phyloP scores from a whole-genome alignment of 2,329 filamentous ascomycete species.

The Clarireedia hainanense region DNA sequence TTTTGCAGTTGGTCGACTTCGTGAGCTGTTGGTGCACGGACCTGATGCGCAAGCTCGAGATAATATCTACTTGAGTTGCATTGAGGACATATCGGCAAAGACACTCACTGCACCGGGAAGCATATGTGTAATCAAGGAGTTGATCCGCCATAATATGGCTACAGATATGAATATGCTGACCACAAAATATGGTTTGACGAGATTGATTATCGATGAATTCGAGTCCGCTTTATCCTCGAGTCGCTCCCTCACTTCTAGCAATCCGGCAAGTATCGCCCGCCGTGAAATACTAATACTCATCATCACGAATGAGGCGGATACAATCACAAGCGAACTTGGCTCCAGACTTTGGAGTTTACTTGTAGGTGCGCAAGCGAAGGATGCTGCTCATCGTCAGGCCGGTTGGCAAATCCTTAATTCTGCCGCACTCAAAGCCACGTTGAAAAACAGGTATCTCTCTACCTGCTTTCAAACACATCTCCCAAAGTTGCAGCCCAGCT shows the following conservation, averaged over 20 bases:
- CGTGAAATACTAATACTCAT: conserved; percentile 51
- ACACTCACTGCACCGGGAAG: conserved; percentile 63
- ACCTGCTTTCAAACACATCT: conserved; percentile 49
- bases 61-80: conserved; percentile 57
- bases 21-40: conserved; percentile 49
- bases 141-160: conserved; percentile 39
- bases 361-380: conserved; percentile 55
- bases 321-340: conserved; percentile 55
- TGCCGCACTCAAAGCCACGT: conserved; percentile 34
- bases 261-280: conserved; percentile 42
- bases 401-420: conserved; percentile 62
- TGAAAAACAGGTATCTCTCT: conserved; percentile 48
- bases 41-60: conserved; percentile 48
- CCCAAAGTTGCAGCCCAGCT: conserved; percentile 46
- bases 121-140: conserved; percentile 52
- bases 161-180: conserved; percentile 51
- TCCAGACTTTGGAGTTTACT: conserved; percentile 63
- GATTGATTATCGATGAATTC: conserved; percentile 57
- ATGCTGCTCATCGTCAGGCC: conserved; percentile 50
- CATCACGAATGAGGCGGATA: conserved; percentile 51
- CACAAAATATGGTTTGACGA: conserved; percentile 52
- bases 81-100: conserved; percentile 57
- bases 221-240: conserved; percentile 34
- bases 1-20: conserved; percentile 55
- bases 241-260: conserved; percentile 27